Base-by-base conservation (phyloP, 1,284 basidiomycete genomes). In the Ceraceosorus guamensis region DNA sequence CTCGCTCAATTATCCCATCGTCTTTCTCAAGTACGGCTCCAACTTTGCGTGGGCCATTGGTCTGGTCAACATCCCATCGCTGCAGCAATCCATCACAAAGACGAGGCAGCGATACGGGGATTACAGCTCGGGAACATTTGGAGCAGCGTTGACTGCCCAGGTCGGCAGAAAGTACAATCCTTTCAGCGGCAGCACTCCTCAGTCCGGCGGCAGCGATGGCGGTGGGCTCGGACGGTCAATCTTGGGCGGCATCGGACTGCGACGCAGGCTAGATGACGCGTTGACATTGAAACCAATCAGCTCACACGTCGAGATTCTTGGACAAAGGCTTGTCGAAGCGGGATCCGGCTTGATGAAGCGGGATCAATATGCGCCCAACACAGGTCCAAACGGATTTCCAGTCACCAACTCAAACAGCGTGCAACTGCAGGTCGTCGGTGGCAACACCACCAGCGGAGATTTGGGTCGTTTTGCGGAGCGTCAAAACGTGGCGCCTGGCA, bases 21-120 rank as follows among this genome's bases (percentile, higher is more conserved):
- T 87, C 11, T 95, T 90, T 75, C 81, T 84, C 57, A 81, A 85
- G 16, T 95, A 86, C 68, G 81, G 87, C 0, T 80, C 85, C 66
- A 95, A 95, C 76, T 93, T 95, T 67, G 83, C 85, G 1, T 96
- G 91, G 91, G 82, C 88, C 0, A 77, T 93, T 66, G 89, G 88
- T 0, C 79, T 97, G n/a, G 84, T 96, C 72, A 77, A 83, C 46
- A 80, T 83, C 24, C 79, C 81, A 5, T 75, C 81, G 10, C 81
- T 96, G 51, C 89, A 96, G 75, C 71, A 77, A 34, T 85, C 87
- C 31, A 92, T 97, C 73, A 83, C 87, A 70, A 80, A 79, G 58
- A 87, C 93, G 83, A 85, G 92, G 18, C 80, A 83, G 60, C 79
- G 82, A 50, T 95, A 91, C 0, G 91, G 91, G 8, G 79, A 81